Evolutionary conservation across 2,329 filamentous ascomycete genomes (phyloP), one percentile per base, ranked within the genome.

Genomic region (Ceratocystis colombiana): DNA sequence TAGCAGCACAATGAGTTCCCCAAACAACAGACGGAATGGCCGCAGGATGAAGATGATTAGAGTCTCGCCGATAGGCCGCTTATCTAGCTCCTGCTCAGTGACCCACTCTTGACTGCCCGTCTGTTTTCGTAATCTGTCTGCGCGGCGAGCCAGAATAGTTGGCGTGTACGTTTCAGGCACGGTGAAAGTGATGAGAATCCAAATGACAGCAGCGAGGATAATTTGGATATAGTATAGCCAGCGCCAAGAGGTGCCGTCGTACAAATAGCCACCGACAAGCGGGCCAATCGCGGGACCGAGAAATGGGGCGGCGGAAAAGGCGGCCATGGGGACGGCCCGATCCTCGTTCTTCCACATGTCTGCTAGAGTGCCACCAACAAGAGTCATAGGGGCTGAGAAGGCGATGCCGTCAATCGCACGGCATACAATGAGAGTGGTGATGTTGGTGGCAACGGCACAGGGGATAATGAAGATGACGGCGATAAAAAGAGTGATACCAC

Each of bases 221-320:
- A 94, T 78, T 72, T 93, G 89, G 70, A 96, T 83, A 87, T 88
- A 93, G 77, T 94, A 94, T 0, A 94, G 79, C 88, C 89, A 94
- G 70, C 89, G 79, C 90, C 90, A 94, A 46, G 87, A 87, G 0
- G 79, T 76, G 0, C 82, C 82, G 70, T 91, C 87, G 6, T 82
- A 81, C 1, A 94, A 78, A 73, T 85, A 95, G 10, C 89, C 90
- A 70, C 90, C 91, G 5, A 87, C 81, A 0, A 96, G 80, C 6
- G 88, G 88, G 68, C 88, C 88, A 70, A 89, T 86, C 1, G 88
- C 89, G 62, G 90, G 90, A 0, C 90, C 90, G 57, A 93, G 81
- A 73, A 94, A 94, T 0, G 90, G 90, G 0, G 89, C 89, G 1
- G 89, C 89, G 12, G 84, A 88, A 74, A 94, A 95, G 17, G 88